Evolutionary conservation across 2,329 filamentous ascomycete genomes (phyloP).

Genomic region (Teratosphaeria zuluensis): DNA sequence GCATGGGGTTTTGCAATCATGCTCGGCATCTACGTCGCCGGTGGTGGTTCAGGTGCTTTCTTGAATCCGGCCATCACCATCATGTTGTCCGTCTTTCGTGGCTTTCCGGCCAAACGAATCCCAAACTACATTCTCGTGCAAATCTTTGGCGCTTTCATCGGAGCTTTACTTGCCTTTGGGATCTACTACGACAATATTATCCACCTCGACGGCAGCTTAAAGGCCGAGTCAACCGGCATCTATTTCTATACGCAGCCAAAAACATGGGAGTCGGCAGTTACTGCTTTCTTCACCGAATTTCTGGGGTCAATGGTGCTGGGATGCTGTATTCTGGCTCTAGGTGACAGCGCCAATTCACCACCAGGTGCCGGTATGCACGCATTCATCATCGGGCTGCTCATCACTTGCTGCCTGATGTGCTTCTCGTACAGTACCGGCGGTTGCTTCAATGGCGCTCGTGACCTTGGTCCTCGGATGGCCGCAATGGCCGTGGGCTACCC

Average conservation of each 20-base stretch:
- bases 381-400: constrained; percentile 39
- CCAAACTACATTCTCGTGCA: constrained; percentile 44
- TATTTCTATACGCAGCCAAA: constrained; percentile 3
- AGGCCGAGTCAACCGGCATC: not conserved
- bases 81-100: constrained; percentile 35
- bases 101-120: constrained; percentile 44
- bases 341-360: constrained; percentile 14
- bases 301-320: constrained; percentile 1
- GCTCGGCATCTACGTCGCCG: constrained; percentile 31
- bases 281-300: constrained; percentile 4
- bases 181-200: constrained; percentile 31
- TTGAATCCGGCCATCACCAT: constrained; percentile 40
- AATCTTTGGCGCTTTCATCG: constrained; percentile 43
- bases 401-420: constrained; percentile 29
- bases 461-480: constrained; percentile 43
- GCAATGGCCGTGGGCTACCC: constrained; percentile 38
- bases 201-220: constrained; percentile 11
- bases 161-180: constrained; percentile 37
- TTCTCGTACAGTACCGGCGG: constrained; percentile 33
- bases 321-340: constrained; percentile 15
- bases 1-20: constrained; percentile 48
- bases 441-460: constrained; percentile 41
- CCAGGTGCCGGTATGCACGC: constrained; percentile 43
- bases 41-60: constrained; percentile 1
- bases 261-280: not conserved